Base-by-base conservation (phyloP, 2,329 filamentous ascomycete species). In the Colletotrichum chrysophilum region DNA sequence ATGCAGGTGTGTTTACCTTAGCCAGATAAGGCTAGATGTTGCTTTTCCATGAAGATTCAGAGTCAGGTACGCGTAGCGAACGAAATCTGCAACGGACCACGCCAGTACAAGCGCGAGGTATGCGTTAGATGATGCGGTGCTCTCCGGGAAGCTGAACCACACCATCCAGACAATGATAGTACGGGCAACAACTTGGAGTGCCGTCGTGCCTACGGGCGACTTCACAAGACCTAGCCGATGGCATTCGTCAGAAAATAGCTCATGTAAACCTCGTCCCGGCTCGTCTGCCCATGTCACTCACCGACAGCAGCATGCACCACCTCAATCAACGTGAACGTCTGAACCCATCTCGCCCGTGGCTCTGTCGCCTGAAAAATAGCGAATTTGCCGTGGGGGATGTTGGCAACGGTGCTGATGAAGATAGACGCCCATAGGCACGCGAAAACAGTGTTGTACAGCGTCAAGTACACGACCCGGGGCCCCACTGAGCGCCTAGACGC, bases 21-120 rank as follows among this genome's bases (percentile, higher is more conserved):
- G 87, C 94, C 95, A 98, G 38, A 92, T 92, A 82, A 98, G 89
- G 75, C 89, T 87, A 0, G 80, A 82, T 0, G 96, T 94, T n/a
- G 94, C 91, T 75, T 85, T 83, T 24, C 91, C 89, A 77, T 88
- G 86, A 34, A 97, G 90, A 79, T 92, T 92, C 80, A 96, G 89
- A 43, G 94, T 94, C 84, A 98, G 98, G 89, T 95, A 98, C 66
- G 91, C 91, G 89, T 99, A 99, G 69, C 97, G 93, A 80, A 98
- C 93, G 68, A 98, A 94, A 86, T 99, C 97, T 73, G 97, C 98
- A 73, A 95, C 85, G 77, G 92, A 94, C 96, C 97, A 98, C 26
- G 97, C 96, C 70, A 93, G 80, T 72, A 98, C 89, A 94, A 98
- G 95, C 80, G 89, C 90, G 77, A 91, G 88, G 88, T 96, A 97